Base-by-base conservation (phyloP, 495 filamentous ascomycete genomes). In the Aspergillus heteromorphus region DNA sequence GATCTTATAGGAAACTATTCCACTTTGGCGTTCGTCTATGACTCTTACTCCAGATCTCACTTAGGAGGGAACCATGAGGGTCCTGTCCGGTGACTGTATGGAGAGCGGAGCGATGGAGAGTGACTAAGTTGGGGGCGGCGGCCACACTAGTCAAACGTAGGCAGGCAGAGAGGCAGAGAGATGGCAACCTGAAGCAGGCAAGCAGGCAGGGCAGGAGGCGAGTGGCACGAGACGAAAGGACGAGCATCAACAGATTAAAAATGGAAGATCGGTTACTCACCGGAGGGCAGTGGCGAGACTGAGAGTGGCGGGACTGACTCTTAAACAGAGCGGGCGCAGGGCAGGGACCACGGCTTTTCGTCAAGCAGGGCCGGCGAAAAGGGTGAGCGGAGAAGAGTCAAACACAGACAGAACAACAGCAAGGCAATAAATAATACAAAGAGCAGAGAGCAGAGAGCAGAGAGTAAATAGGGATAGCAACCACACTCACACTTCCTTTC, bases 241-340 rank as follows among this genome's bases (percentile, higher is more conserved):
- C 31, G 48, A 48, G 34, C n/a, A 45, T 25, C 19, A 30, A 49
- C 29, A 21, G 54, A 40, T 40, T 49, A 36, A 50, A 56, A 52
- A 49, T 41, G 25, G 53, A 36, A 51, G 25, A 45, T 7, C n/a
- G 19, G 49, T 63, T 57, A 64, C 61, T 64, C 58, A 64, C 61
- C 30, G 49, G 48, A 49, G 61, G 61, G 57, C 58, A 38, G 57
- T 64, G 61, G 61, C 61, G 57, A 55, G 27, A 60, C 21, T 47
- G 57, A 55, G 27, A 60, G 43, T 47, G 43, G 43, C 43, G 43
- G 43, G 21, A 47, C 21, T 29, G 3, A 20, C 9, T 54, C 45
- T 51, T 25, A 41, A 55, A 49, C 20, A 50, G 52, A 58, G 53
- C 55, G 59, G 55, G 55, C 41, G 60, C 60, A 59, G 60, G 60